phyloP scores from a whole-genome alignment of 768 basidiomycete species.

The Grammothele lineata region DNA sequence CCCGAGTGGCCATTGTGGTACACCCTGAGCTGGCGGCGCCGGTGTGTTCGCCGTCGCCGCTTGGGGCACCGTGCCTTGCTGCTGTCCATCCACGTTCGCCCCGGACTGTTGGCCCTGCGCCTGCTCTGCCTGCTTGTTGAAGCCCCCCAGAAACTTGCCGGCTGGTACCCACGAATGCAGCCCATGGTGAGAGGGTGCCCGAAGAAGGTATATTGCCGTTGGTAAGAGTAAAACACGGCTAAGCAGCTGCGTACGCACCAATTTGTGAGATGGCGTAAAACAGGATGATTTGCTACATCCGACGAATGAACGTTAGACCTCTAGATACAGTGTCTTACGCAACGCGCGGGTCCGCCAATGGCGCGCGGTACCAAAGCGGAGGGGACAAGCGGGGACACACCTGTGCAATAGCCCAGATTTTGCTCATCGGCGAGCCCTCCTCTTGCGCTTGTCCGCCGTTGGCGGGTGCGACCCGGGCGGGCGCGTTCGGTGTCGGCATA shows the following conservation, averaged over 20 bases:
- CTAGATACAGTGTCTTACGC: too few species aligned
- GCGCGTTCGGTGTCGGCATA: constrained; percentile 20
- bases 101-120: too few species aligned
- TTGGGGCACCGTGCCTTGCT: constrained; percentile 8
- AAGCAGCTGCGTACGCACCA: constrained; percentile 46
- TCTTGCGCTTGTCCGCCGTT: constrained; percentile 21
- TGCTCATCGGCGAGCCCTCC: constrained; percentile 34
- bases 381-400: constrained; percentile 20
- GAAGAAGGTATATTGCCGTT: too few species aligned
- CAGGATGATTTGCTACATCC: constrained; percentile 59
- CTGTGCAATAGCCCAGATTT: constrained; percentile 38
- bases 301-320: too few species aligned
- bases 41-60: constrained; percentile 8
- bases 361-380: too few species aligned
- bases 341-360: too few species aligned
- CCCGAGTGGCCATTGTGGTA: constrained; percentile 58
- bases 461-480: constrained; percentile 17
- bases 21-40: constrained; percentile 44
- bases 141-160: constrained; percentile 38
- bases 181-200: neutral
- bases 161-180: constrained; percentile 28
- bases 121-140: constrained; percentile 22
- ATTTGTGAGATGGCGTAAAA: constrained; percentile 65
- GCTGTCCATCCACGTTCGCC: constrained; percentile 3
- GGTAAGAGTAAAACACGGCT: too few species aligned